Percentiles rank a stretch among this genome's conserved stretches.
Evolutionary conservation across 1,139 yeast genomes (phyloP).

Genomic region (Suhomyces maxii): DNA sequence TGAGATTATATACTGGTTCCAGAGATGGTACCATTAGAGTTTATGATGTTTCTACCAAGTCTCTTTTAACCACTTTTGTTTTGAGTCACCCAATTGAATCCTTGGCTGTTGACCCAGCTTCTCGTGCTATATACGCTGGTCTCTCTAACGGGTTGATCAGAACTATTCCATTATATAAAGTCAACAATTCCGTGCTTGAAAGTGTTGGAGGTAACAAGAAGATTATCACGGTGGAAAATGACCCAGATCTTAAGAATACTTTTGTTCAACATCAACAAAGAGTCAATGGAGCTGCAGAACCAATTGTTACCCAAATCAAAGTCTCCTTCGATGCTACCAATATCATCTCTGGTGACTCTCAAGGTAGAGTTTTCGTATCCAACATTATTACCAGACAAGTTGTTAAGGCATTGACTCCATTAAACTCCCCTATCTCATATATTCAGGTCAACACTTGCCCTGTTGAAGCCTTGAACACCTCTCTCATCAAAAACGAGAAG

Average conservation of each 20-base stretch:
- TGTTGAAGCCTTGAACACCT: conserved; percentile 12
- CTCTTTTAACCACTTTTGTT: conserved; percentile 69
- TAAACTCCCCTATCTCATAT: conserved; percentile 40
- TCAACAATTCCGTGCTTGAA: conserved; percentile 48
- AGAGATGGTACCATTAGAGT: conserved; percentile 74
- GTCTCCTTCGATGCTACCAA: conserved; percentile 77
- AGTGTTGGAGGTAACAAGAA: conserved; percentile 57
- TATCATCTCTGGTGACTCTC: conserved; percentile 70
- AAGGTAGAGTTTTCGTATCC: conserved; percentile 66
- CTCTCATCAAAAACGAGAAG: conserved; percentile 31
- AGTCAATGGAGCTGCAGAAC: conserved; percentile 10
- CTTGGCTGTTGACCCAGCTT: conserved; percentile 77
- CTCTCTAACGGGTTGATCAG: conserved; percentile 62
- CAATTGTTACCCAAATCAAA: conserved; percentile 49
- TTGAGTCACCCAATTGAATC: conserved; percentile 58
- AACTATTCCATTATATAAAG: conserved; percentile 54
- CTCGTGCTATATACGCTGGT: conserved; percentile 74
- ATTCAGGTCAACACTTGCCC: conserved; percentile 18
- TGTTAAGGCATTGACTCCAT: conserved; percentile 59
- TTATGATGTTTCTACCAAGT: conserved; percentile 49
- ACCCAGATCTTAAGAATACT: conserved; percentile 50
- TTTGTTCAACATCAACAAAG: conserved; percentile 56
- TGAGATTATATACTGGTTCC: conserved; percentile 71
- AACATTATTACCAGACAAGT: conserved; percentile 82
- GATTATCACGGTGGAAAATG: conserved; percentile 52